These are phyloP conservation scores for Priceomyces medius DNA, from an alignment of 805 yeast genomes.

Conservation along the genomic window DNA sequence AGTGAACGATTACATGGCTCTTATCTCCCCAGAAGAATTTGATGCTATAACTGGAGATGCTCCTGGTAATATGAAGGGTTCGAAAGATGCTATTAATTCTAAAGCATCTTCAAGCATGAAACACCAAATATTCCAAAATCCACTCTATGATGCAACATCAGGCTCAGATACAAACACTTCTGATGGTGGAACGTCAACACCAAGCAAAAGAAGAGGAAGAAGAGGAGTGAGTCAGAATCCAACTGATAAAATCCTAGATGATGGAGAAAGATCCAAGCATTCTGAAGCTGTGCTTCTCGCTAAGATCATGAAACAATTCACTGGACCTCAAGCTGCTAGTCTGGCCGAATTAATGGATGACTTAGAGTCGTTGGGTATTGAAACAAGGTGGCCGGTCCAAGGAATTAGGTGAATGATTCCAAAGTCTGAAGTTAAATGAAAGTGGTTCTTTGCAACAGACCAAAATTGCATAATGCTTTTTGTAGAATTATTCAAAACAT, in stretches of 20 bases:
- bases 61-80: constrained; percentile 22
- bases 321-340: constrained; percentile 37
- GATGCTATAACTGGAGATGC: constrained; percentile 40
- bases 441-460: too few species aligned
- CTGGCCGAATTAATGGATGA: constrained; percentile 35
- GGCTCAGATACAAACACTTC: constrained; percentile 40
- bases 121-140: constrained; percentile 40
- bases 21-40: constrained; percentile 37
- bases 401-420: not conserved
- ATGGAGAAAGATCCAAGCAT: constrained; percentile 18
- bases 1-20: constrained; percentile 44
- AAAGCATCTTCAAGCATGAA: constrained; percentile 20
- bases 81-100: constrained; percentile 14
- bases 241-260: constrained; percentile 7
- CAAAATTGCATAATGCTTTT: too few species aligned
- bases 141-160: constrained; percentile 40
- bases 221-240: constrained; percentile 25
- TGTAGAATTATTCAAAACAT: too few species aligned
- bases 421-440: too few species aligned
- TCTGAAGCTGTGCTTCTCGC: constrained; percentile 40
- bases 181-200: constrained; percentile 17
- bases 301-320: constrained; percentile 42
- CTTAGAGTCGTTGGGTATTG: constrained; percentile 35
- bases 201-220: constrained; percentile 39
- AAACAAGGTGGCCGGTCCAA: constrained; percentile 35